phyloP scores from a whole-genome alignment of 2,329 filamentous ascomycete species.

The Aspergillus tubingensis region DNA sequence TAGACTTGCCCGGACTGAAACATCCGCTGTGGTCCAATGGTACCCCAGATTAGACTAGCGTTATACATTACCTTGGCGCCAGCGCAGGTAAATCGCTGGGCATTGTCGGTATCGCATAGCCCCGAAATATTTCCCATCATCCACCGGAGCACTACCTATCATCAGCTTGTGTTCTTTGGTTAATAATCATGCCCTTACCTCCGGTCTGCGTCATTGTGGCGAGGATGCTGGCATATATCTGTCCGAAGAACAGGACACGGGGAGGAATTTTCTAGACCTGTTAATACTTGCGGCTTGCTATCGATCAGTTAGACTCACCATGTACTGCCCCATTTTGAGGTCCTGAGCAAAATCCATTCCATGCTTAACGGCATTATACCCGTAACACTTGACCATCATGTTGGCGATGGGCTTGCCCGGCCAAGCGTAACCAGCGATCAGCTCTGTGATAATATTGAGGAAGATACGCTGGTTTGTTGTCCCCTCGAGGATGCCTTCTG shows the following conservation, averaged over 20 bases:
- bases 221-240: conserved; percentile 37
- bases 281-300: rapidly evolving
- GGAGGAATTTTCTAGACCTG: conserved; percentile 30
- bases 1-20: conserved; percentile 35
- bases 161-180: not conserved
- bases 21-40: conserved; percentile 36
- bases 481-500: conserved; percentile 41
- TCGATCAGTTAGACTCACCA: conserved; percentile 15
- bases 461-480: conserved; percentile 34
- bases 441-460: conserved; percentile 36
- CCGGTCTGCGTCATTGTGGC: conserved; percentile 36
- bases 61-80: conserved; percentile 38
- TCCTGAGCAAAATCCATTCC: conserved; percentile 37
- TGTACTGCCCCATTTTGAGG: conserved; percentile 37
- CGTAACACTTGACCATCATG: conserved; percentile 39
- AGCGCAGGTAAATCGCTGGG: conserved; percentile 36
- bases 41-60: conserved; percentile 37
- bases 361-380: conserved; percentile 38
- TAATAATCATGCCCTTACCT: conserved; percentile 17
- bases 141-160: conserved; percentile 31
- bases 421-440: conserved; percentile 37
- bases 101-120: conserved; percentile 33
- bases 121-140: conserved; percentile 33
- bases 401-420: conserved; percentile 39
- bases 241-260: conserved; percentile 36